Base-by-base conservation (phyloP, 805 yeast species). In the Torulaspora indica region DNA sequence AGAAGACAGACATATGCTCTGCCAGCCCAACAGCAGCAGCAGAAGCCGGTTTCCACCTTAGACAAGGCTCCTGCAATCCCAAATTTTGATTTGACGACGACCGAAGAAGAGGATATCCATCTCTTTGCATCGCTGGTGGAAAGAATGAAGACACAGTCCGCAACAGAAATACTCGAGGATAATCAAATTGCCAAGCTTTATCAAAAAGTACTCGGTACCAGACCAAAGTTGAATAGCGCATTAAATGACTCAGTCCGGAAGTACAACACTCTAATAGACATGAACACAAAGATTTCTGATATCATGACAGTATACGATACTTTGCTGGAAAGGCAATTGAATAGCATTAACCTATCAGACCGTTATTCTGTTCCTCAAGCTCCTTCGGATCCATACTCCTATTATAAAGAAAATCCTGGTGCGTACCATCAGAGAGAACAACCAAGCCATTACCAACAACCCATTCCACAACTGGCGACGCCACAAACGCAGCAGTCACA, bases 271-370 rank as follows among this genome's bases (percentile, higher is more conserved):
- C 74, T 81, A 49, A 74, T 84, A 50, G 86, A 84, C 38, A 71
- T 85, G 78, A 87, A 85, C 65, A 77, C 83, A 38, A 87, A 89
- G 56, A 75, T 89, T 43, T 81, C 85, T 43, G 81, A 88, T 4
- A 81, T 87, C 25, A 76, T 81, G 57, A 75, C 83, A 48, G 69
- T 83, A n/a, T 89, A 88, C 56, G 95, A 88, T 60, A 77, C 76
- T 47, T 73, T 84, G 39, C 69, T 88, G 47, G 95, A 89, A 47
- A 71, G 23, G 63, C 81, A 59, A 63, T 74, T 49, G 61, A 71
- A 56, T 60, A 66, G 46, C 63, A 76, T 51, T 55, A 68, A 57
- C 46, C 18, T 62, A 37, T 58, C 64, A 27, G 57, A 66, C 39
- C 67, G 60, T 33, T 59, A 61, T 35, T 37, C 53, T 3, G 33